phyloP scores from a whole-genome alignment of 2,329 filamentous ascomycete genomes.

The Phaeophleospora eucalypticola region DNA sequence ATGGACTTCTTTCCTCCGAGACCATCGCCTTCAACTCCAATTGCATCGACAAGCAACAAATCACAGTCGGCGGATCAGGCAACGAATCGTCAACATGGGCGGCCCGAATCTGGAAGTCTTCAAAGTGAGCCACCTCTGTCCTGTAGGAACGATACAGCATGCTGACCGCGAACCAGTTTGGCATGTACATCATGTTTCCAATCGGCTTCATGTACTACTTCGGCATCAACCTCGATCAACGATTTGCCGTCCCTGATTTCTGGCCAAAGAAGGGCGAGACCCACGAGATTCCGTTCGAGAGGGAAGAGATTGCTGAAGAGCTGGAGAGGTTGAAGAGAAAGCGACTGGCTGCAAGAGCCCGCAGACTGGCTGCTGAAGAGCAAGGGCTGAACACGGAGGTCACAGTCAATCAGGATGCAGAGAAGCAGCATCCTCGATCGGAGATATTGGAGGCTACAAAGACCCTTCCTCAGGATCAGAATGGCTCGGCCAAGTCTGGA shows the following conservation, averaged over 20 bases:
- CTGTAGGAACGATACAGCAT: not conserved
- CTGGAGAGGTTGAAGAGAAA: constrained; percentile 63
- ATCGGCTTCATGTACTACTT: constrained; percentile 99
- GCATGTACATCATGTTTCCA: constrained; percentile 97
- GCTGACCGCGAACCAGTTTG: constrained; percentile 60
- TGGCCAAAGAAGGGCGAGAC: constrained; percentile 82
- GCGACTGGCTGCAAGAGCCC: constrained; percentile 45
- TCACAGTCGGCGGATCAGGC: too few species aligned
- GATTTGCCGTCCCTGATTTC: constrained; percentile 85
- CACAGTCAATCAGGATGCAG: constrained; percentile 22
- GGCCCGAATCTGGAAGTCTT: constrained; percentile 91
- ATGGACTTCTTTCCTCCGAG: too few species aligned
- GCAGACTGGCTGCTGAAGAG: constrained; percentile 41
- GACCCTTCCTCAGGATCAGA: constrained; percentile 5
- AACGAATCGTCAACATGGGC: constrained; percentile 61
- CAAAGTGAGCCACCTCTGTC: constrained; percentile 60
- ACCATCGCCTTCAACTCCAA: too few species aligned
- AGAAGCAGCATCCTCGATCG: constrained; percentile 19
- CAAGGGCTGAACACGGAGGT: constrained; percentile 26
- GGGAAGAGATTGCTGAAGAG: constrained; percentile 79
- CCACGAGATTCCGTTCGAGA: constrained; percentile 70
- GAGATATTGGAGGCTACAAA: constrained; percentile 26
- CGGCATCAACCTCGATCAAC: constrained; percentile 91
- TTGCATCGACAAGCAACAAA: too few species aligned
- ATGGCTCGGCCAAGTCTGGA: not conserved